phyloP scores from a whole-genome alignment of 805 yeast genomes.

The Ogataea neopini region DNA sequence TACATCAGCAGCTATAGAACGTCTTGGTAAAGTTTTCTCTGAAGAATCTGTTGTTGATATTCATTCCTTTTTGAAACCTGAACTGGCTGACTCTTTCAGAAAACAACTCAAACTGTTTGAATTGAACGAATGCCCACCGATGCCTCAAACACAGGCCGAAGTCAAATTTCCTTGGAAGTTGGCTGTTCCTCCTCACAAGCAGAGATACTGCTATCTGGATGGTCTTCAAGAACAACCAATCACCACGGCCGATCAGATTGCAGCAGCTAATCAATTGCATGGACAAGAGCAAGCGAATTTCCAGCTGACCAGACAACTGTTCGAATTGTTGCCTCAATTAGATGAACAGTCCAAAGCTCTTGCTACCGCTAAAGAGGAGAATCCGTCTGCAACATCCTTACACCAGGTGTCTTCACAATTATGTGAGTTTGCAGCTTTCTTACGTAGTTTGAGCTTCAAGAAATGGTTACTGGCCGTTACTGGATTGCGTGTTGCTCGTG shows the following conservation, averaged over 20 bases:
- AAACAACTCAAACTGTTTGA: conserved; percentile 56
- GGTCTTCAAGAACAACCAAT: conserved; percentile 47
- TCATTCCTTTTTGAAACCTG: conserved; percentile 57
- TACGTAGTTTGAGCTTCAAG: conserved; percentile 61
- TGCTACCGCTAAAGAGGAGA: conserved; percentile 10
- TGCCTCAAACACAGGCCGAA: conserved; percentile 58
- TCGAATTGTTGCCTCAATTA: conserved; percentile 10
- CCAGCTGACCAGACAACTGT: conserved; percentile 25
- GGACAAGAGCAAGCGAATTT: conserved; percentile 61
- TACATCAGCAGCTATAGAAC: conserved; percentile 36
- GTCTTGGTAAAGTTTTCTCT: conserved; percentile 53
- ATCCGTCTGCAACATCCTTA: conserved; percentile 20
- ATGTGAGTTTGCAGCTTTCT: conserved; percentile 54
- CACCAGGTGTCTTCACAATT: conserved; percentile 38
- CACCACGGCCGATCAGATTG: conserved; percentile 35
- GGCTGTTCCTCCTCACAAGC: conserved; percentile 93
- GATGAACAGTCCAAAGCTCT: background rate
- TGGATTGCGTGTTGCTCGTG: conserved; percentile 58
- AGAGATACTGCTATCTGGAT: conserved; percentile 80
- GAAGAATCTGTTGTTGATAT: conserved; percentile 74
- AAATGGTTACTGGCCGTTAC: conserved; percentile 71
- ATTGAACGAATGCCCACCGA: conserved; percentile 49
- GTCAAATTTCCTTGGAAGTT: conserved; percentile 79
- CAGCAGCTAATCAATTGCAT: conserved; percentile 26
- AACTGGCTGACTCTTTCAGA: conserved; percentile 49